Conservation (phyloP, 352 stramenopile species). For the Phytophthora palmivora region DNA sequence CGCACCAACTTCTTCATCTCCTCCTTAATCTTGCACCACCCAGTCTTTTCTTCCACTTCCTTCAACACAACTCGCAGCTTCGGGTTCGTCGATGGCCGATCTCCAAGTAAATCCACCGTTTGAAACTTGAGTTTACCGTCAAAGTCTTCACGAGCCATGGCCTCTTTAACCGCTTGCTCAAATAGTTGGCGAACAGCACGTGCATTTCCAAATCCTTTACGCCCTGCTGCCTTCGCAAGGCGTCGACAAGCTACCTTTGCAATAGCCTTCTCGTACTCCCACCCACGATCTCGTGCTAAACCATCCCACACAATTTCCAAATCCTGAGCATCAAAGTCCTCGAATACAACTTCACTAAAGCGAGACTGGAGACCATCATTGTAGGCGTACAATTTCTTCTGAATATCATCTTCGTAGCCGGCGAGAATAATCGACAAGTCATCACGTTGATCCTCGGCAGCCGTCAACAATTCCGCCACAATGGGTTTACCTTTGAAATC, state of each 20-base stretch:
- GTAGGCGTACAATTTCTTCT: constrained; percentile 93
- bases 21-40: constrained; percentile 84
- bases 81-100: constrained; percentile 76
- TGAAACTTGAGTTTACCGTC: constrained; percentile 54
- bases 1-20: constrained; percentile 74
- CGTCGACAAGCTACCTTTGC: constrained; percentile 71
- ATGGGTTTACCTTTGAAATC: constrained; percentile 88
- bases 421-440: constrained; percentile 92
- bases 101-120: constrained; percentile 78
- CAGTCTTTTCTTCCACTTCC: constrained; percentile 80
- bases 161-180: constrained; percentile 63
- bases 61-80: constrained; percentile 63
- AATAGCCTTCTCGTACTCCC: constrained; percentile 55
- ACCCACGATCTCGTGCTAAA: constrained; percentile 51
- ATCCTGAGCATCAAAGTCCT: constrained; percentile 92
- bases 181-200: constrained; percentile 79
- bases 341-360: constrained; percentile 89
- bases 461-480: constrained; percentile 88
- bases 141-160: constrained; percentile 81
- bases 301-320: constrained; percentile 80
- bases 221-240: constrained; percentile 62
- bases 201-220: constrained; percentile 91
- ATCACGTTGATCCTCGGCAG: constrained; percentile 86
- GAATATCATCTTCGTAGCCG: constrained; percentile 93
- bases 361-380: constrained; percentile 89